phyloP scores from a whole-genome alignment of 345 rosid species.

The Eucalyptus marginata region DNA sequence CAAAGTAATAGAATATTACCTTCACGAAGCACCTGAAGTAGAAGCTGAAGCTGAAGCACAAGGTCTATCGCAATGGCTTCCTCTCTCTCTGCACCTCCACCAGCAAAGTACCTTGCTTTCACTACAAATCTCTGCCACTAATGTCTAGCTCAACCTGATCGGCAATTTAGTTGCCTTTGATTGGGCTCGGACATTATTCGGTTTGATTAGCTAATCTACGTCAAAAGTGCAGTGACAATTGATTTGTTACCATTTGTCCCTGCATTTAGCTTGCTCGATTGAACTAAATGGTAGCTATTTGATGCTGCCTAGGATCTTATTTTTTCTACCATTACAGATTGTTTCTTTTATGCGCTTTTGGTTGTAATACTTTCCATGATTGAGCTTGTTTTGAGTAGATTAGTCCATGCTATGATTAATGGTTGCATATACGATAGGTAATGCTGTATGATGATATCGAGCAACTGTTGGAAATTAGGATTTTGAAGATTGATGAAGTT shows the following conservation, averaged over 20 bases:
- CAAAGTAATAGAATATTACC: slow-evolving; percentile 22
- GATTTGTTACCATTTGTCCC: neutral
- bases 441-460: slow-evolving; percentile 49
- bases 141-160: neutral
- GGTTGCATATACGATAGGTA: slow-evolving; percentile 10
- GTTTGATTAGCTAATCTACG: too few relatives aligned
- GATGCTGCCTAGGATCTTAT: neutral
- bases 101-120: slow-evolving; percentile 27
- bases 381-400: neutral
- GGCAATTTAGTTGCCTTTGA: neutral
- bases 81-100: slow-evolving; percentile 29
- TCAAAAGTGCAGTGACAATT: neutral
- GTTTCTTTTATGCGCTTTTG: neutral
- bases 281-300: neutral
- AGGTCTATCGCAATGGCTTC: slow-evolving; percentile 73
- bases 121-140: neutral
- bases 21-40: slow-evolving; percentile 62
- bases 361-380: neutral
- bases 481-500: too few relatives aligned
- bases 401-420: neutral
- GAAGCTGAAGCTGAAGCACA: slow-evolving; percentile 26
- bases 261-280: neutral
- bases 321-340: neutral
- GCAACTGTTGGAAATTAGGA: neutral
- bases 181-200: neutral